Evolutionary conservation across 192 early-diverging fungal genomes (phyloP), one percentile per base, ranked within the genome.

Genomic region (Coemansia sp.): DNA sequence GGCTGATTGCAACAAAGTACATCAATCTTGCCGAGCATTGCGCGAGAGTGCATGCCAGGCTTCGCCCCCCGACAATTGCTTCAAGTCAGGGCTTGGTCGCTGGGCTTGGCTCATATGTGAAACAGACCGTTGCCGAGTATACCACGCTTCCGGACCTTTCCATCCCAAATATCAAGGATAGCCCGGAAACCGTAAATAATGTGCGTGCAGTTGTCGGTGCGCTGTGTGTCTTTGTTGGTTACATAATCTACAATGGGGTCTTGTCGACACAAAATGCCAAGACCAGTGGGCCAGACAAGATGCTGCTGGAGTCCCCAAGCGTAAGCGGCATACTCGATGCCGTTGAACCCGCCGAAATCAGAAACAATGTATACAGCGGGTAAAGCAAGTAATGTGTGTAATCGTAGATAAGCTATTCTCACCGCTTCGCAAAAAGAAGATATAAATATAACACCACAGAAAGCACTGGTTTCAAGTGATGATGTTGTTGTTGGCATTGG

Each of bases 221-320:
- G 12, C 35, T 76, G 49, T 65, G 70, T 34, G 66, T 72, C 1
- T 81, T 81, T 58, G 46, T 76, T 20, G 78, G 70, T 20, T 81
- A 81, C 36, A 35, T 76, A 41, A 69, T 81, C 8, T 76, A 76
- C 43, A 76, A 81, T 45, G 74, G 66, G 21, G 66, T 73, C 23
- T 45, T 76, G 24, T 69, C 48, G 6, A 52, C 39, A 33, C 59
- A 18, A 26, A 16, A 23, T 9, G 20, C 26, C 14, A 15, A 35
- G 1, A 10, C 41, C 26, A 11, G 33, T 26, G 57, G 36, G 18
- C 34, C 12, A 16, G 57, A 53, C 51, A 26, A 53, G 8, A 12
- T 8, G 10, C 26, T 41, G 34, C 18, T 59, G 1, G 57, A n/a
- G 8, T 34, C 57, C 20, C 15, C 26, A 14, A 56, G 26, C 26